phyloP scores from a whole-genome alignment of 164 flowering plant genomes.

The Vitis rotundifolia region DNA sequence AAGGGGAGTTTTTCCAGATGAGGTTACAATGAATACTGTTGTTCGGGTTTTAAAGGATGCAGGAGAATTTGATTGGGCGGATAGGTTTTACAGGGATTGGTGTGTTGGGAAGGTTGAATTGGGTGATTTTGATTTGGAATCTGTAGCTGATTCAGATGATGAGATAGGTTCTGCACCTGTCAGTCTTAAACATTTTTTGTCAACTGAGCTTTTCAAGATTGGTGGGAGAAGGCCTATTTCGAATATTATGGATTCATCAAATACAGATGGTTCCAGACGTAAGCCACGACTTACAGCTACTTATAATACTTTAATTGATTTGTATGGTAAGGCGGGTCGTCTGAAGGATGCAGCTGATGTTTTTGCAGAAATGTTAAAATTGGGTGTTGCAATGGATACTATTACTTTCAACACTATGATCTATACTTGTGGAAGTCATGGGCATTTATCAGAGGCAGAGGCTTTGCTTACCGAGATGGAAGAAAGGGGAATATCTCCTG shows the following conservation, averaged over 20 bases:
- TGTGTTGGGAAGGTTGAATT: slow-evolving; percentile 57
- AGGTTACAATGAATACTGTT: slow-evolving; percentile 82
- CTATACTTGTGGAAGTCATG: slow-evolving; percentile 74
- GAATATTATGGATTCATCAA: slow-evolving; percentile 12
- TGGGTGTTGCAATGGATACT: slow-evolving; percentile 75
- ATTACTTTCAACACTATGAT: slow-evolving; percentile 94
- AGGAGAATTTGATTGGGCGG: slow-evolving; percentile 69
- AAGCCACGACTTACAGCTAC: slow-evolving; percentile 73
- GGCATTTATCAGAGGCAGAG: slow-evolving; percentile 74
- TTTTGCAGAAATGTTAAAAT: slow-evolving; percentile 76
- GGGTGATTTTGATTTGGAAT: slow-evolving; percentile 58
- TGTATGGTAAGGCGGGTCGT: slow-evolving; percentile 91
- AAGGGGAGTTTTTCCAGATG: slow-evolving; percentile 83
- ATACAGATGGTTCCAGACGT: slow-evolving; percentile 21
- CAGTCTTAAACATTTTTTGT: slow-evolving; percentile 71
- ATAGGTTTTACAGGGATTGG: slow-evolving; percentile 76
- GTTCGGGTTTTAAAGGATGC: slow-evolving; percentile 75
- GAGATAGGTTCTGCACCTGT: slow-evolving; percentile 31
- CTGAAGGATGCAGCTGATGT: slow-evolving; percentile 73
- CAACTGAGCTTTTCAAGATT: slow-evolving; percentile 76
- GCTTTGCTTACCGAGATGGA: slow-evolving; percentile 79
- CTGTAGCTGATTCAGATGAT: slow-evolving; percentile 24
- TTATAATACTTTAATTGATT: slow-evolving; percentile 80
- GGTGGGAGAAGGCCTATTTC: slow-evolving; percentile 57
- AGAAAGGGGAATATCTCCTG: slow-evolving; percentile 68